phyloP scores from a whole-genome alignment of 345 rosid genomes.

The Carallia pectinifolia region DNA sequence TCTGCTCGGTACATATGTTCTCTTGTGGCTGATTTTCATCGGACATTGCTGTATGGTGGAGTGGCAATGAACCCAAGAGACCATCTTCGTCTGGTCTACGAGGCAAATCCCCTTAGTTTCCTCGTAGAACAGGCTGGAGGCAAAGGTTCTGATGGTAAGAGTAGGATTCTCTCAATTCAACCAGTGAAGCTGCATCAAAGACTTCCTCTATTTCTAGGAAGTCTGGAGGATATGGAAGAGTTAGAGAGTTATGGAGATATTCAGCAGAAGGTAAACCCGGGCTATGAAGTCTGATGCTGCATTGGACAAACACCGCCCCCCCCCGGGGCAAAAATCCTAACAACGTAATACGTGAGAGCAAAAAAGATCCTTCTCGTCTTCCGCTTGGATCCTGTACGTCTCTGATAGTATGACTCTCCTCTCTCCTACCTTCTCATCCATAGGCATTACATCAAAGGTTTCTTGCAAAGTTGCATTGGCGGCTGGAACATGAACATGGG shows the following conservation, averaged over 20 bases:
- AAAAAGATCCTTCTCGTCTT: neutral
- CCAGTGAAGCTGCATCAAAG: constrained; percentile 89
- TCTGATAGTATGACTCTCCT: neutral
- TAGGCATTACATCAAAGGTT: neutral
- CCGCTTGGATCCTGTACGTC: too few relatives aligned
- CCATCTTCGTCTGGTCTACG: constrained; percentile 88
- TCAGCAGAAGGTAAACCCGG: constrained; percentile 92
- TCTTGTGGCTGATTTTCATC: constrained; percentile 87
- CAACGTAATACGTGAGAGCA: neutral
- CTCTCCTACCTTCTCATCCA: neutral
- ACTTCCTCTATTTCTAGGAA: constrained; percentile 83
- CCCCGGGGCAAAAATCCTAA: neutral
- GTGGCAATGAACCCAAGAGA: constrained; percentile 93
- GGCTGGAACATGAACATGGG: neutral
- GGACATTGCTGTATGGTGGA: constrained; percentile 86
- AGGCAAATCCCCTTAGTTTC: constrained; percentile 88
- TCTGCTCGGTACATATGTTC: constrained; percentile 95
- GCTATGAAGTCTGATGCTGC: constrained; percentile 74
- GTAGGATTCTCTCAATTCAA: constrained; percentile 73
- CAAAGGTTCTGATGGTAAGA: constrained; percentile 75
- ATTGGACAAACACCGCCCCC: neutral
- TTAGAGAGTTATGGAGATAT: constrained; percentile 76
- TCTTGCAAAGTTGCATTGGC: neutral
- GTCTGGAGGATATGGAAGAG: constrained; percentile 73
- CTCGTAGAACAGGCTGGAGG: constrained; percentile 91